Conservation (phyloP, 352 stramenopile genomes). For the Peronospora destructor region DNA sequence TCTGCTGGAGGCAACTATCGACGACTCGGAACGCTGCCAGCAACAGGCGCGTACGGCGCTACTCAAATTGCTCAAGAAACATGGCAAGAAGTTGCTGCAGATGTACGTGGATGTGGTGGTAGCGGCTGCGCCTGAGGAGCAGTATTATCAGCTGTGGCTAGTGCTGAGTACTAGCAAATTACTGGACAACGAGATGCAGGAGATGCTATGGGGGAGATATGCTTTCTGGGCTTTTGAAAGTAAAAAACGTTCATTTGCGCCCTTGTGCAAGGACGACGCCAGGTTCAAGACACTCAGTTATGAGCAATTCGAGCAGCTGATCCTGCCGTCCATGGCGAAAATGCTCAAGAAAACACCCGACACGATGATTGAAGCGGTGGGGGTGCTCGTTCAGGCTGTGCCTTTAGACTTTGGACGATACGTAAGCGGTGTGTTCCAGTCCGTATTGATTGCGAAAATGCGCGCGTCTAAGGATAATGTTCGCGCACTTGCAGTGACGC, state of each 20-base stretch:
- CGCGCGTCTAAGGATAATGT: slow-evolving; percentile 80
- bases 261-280: slow-evolving; percentile 32
- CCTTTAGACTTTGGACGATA: slow-evolving; percentile 66
- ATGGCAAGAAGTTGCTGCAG: slow-evolving; percentile 31
- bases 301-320: slow-evolving; percentile 53
- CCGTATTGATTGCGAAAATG: slow-evolving; percentile 66
- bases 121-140: slow-evolving; percentile 28
- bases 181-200: slow-evolving; percentile 28
- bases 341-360: slow-evolving; percentile 83
- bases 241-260: slow-evolving; percentile 45
- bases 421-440: slow-evolving; percentile 53
- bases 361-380: slow-evolving; percentile 55
- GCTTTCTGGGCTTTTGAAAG: slow-evolving; percentile 72
- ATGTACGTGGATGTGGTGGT: slow-evolving; percentile 37
- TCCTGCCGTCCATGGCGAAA: slow-evolving; percentile 62
- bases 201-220: slow-evolving; percentile 53
- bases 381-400: slow-evolving; percentile 38
- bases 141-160: slow-evolving; percentile 61
- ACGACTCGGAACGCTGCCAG: slow-evolving; percentile 41
- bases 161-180: slow-evolving; percentile 32
- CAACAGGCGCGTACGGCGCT: slow-evolving; percentile 38
- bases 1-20: slow-evolving; percentile 52
- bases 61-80: slow-evolving; percentile 38
- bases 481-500: slow-evolving; percentile 38
- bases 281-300: slow-evolving; percentile 51